Base-by-base conservation (phyloP, 2,329 filamentous ascomycete species). In the Aspergillus sp. region DNA sequence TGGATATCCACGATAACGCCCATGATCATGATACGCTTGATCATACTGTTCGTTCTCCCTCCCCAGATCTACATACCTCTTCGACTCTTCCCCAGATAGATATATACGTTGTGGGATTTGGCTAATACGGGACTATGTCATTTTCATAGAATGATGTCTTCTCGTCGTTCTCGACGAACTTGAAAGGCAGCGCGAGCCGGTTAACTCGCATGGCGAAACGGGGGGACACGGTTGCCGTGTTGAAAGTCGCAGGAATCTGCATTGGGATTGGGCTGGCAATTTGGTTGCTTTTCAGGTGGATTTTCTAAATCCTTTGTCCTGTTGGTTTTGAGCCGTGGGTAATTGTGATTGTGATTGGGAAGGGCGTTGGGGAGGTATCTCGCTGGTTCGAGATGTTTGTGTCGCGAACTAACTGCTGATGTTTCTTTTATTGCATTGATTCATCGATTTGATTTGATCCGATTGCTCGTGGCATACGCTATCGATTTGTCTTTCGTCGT, bases 1-100 rank as follows among this genome's bases (percentile, higher is more conserved):
- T 97, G 55, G 89, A 98, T 73, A 98, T 98, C 62, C 96, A 97
- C 77, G 90, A 97, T 72, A 89, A 93, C 66, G 93, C 93, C 43
- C 82, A 88, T 48, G 81, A 87, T 58, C 91, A 97, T 60, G 81
- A 86, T 55, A 80, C 94, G 53, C 86, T 98, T 56, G 88, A 98
- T 69, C 83, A 81, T 61, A 91, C 87, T 35, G 88, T 94, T 77
- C 48, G 81, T 71, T 55, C 41, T 27, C 34, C 30, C 41, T 26
- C 36, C 36, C 36, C 29, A 32, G 5, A 32, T 32, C 8, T 32
- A 5, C 8, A 5, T 32, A 5, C 41, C 42, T 39, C 34, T 40
- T 32, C 26, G 29, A 27, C 39, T 34, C 35, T 10, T 40, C n/a
- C n/a, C 2, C 7, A 8, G 8, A 19, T 4, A n/a, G n/a, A n/a